A percentile compares a stretch with the other conserved stretches of the same genome.
These are phyloP conservation scores for Chytriomyces confervae DNA, from an alignment of 192 early-diverging fungal species.

Conservation along the genomic window DNA sequence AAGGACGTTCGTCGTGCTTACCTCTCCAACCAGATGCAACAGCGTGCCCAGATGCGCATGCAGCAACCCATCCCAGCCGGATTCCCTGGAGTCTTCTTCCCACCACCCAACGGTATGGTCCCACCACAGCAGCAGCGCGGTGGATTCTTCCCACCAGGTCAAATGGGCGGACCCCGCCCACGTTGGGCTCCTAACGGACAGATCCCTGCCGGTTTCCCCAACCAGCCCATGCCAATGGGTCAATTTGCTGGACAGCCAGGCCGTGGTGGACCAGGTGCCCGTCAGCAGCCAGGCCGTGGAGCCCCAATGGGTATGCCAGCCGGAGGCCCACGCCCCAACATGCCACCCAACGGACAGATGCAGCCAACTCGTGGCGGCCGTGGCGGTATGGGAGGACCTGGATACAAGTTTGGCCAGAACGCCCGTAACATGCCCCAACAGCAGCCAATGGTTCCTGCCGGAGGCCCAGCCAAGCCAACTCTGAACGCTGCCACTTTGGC, in stretches of 20 bases:
- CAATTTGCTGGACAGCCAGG: conserved; percentile 53
- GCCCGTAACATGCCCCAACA: conserved; percentile 53
- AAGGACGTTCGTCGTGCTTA: conserved; percentile 96
- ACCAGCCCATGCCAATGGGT: conserved; percentile 40
- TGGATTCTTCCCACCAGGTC: conserved; percentile 48
- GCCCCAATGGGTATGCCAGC: conserved; percentile 30
- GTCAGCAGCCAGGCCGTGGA: conserved; percentile 37
- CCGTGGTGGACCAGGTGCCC: conserved; percentile 38
- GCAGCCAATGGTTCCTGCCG: conserved; percentile 47
- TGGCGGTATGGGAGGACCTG: conserved; percentile 38
- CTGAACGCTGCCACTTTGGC: conserved; percentile 82
- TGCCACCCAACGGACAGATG: conserved; percentile 16
- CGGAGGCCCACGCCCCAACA: conserved; percentile 38
- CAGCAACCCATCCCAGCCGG: conserved; percentile 65
- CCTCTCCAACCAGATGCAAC: conserved; percentile 93
- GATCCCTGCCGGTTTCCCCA: conserved; percentile 44
- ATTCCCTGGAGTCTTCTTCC: conserved; percentile 65
- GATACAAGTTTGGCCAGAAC: conserved; percentile 58
- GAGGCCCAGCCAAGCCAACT: conserved; percentile 38
- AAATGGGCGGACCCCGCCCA: conserved; percentile 44
- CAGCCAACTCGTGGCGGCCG: conserved; percentile 39
- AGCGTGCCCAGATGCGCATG: conserved; percentile 84
- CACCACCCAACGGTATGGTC: conserved; percentile 49
- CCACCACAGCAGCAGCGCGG: conserved; percentile 35
- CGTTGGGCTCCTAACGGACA: conserved; percentile 44